Conservation (phyloP, 2,329 filamentous ascomycete species). For the Trichocomaceae sp. region DNA sequence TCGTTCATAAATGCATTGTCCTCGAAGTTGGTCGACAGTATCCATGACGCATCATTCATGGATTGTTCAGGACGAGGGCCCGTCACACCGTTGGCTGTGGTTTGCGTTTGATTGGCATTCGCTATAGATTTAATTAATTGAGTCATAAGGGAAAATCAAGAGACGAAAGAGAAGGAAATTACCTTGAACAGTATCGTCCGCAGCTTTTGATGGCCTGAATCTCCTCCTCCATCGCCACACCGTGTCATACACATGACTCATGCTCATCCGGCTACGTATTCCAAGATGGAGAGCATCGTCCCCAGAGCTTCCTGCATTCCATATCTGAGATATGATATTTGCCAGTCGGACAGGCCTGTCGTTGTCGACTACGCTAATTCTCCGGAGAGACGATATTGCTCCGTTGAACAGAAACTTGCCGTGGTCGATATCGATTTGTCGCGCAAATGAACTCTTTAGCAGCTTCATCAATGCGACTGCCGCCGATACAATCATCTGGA, state of each 20-base stretch:
- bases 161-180: slow-evolving; percentile 18
- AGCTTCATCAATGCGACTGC: slow-evolving; percentile 59
- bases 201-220: slow-evolving; percentile 54
- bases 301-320: slow-evolving; percentile 43
- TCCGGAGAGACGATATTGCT: slow-evolving; percentile 52
- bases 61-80: slow-evolving; percentile 26
- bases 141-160: neutral
- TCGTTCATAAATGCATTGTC: slow-evolving; percentile 34
- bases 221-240: slow-evolving; percentile 61
- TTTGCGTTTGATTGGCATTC: slow-evolving; percentile 31
- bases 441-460: slow-evolving; percentile 56
- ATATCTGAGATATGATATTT: slow-evolving; percentile 59
- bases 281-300: slow-evolving; percentile 50
- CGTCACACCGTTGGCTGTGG: slow-evolving; percentile 20
- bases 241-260: slow-evolving; percentile 60
- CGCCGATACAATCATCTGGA: slow-evolving; percentile 59
- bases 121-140: slow-evolving; percentile 12
- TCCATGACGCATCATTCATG: slow-evolving; percentile 26
- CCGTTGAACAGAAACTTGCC: slow-evolving; percentile 52
- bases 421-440: slow-evolving; percentile 48
- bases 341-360: slow-evolving; percentile 58
- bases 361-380: slow-evolving; percentile 55
- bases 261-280: slow-evolving; percentile 58
- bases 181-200: slow-evolving; percentile 60
- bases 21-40: slow-evolving; percentile 31